These are phyloP conservation scores for Kokia cookei DNA, from an alignment of 441 rosid species.

Conservation along the genomic window DNA sequence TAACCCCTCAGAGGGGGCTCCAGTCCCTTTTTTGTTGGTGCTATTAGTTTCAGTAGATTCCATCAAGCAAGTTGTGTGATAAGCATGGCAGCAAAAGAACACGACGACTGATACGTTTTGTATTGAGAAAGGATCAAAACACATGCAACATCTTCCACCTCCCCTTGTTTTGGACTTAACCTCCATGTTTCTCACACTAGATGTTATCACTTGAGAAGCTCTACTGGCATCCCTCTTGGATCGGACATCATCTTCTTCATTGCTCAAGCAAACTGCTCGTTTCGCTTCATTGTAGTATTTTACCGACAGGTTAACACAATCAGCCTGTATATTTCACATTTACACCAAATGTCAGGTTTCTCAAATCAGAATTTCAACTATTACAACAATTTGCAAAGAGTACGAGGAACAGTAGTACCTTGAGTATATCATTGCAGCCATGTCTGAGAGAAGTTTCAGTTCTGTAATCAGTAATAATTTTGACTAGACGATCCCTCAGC, in stretches of 20 bases:
- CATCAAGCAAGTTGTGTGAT: slow-evolving; percentile 76
- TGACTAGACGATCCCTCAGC: slow-evolving; percentile 88
- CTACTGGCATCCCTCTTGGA: slow-evolving; percentile 40
- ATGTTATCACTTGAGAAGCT: slow-evolving; percentile 31
- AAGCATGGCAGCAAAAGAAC: slow-evolving; percentile 96
- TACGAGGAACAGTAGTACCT: slow-evolving; percentile 36
- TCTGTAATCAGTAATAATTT: slow-evolving; percentile 93
- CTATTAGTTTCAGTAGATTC: slow-evolving; percentile 63
- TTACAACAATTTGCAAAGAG: slow-evolving; percentile 4
- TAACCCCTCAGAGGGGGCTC: slow-evolving; percentile 24
- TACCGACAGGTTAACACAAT: slow-evolving; percentile 80
- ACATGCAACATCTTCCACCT: slow-evolving; percentile 88
- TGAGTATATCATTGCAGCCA: slow-evolving; percentile 95
- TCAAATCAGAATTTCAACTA: neutral
- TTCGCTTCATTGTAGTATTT: slow-evolving; percentile 90
- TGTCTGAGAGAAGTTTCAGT: slow-evolving; percentile 98
- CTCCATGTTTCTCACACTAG: slow-evolving; percentile 43
- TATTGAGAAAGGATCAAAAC: slow-evolving; percentile 86
- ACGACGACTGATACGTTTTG: slow-evolving; percentile 67
- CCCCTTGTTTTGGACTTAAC: slow-evolving; percentile 89
- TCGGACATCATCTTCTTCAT: slow-evolving; percentile 61
- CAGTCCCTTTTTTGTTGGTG: slow-evolving; percentile 28
- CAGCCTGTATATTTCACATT: slow-evolving; percentile 52
- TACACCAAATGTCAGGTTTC: slow-evolving; percentile 12
- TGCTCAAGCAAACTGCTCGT: slow-evolving; percentile 63